Base-by-base conservation (phyloP, 495 filamentous ascomycete species). In the Cercophora newfieldiana region DNA sequence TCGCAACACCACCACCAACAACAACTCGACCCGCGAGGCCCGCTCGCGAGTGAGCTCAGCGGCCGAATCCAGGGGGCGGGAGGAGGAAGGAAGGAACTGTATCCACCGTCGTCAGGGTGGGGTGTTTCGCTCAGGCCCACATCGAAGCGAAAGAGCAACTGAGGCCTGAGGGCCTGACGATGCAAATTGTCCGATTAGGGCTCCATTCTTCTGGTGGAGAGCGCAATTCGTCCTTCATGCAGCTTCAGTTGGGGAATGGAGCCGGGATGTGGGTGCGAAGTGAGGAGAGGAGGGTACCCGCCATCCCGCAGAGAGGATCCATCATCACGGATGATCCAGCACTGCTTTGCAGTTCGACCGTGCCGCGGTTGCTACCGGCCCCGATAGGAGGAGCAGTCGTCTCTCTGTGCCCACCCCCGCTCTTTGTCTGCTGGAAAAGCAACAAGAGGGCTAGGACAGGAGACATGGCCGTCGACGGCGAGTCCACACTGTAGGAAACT, bases 91-190 rank as follows among this genome's bases (percentile, higher is more conserved):
- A 22, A 28, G 24, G 18, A n/a, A 7, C 16, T 5, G 54, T 22
- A 30, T 30, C 54, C 22, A 57, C 54, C 22, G 54, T 8, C 22
- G 28, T 57, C 22, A 30, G 19, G 30, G 54, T 29, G 24, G 54
- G 8, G 21, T n/a, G 21, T 26, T 24, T 25, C 25, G 16, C 12
- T 26, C 22, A 57, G 28, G 54, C 54, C 54, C 54, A 31, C 54
- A 57, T 24, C 25, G 25, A 57, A 30, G 54, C 37, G 49, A 8
- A 22, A n/a, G n/a, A 53, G 22, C 49, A 53, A 19, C 25, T 57
- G 25, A 30, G 54, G 26, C 54, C 54, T 57, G 54, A 57, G 26
- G 54, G 26, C 54, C 54, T 57, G 54, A 57, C 54, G 26, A 31
- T 57, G 54, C 26, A 57, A 25, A n/a, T 57, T n/a, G 21, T 30